These are phyloP conservation scores for Henckelia pumila DNA, from an alignment of 257 asterid species.

Conservation along the genomic window DNA sequence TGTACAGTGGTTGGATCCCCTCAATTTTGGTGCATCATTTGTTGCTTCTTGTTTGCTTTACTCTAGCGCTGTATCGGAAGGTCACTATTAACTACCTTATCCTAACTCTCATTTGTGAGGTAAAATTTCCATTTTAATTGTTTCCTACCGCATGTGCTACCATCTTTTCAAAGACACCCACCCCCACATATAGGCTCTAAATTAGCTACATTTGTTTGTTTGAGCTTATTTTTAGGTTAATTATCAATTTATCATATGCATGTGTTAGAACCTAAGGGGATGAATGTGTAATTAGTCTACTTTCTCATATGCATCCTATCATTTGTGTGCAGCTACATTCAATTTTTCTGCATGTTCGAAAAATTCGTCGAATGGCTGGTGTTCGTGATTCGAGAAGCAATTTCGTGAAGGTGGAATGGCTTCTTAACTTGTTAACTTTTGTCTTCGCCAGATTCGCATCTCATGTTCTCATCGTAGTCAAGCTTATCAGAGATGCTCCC, in stretches of 20 bases:
- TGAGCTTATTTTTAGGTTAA: not conserved
- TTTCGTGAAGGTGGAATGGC: conserved; percentile 77
- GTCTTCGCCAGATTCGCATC: conserved; percentile 53
- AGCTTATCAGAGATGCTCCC: conserved; percentile 67
- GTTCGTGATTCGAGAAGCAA: conserved; percentile 54
- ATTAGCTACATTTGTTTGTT: not conserved
- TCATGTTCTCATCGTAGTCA: conserved; percentile 70
- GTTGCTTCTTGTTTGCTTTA: conserved; percentile 81
- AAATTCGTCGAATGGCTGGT: conserved; percentile 78
- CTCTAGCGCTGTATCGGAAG: conserved; percentile 76
- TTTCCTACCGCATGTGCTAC: not conserved
- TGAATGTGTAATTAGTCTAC: not conserved
- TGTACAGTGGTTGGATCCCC: conserved; percentile 78
- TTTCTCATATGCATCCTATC: no score
- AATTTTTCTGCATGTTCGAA: conserved; percentile 59
- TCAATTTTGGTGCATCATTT: conserved; percentile 81
- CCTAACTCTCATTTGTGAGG: conserved; percentile 94
- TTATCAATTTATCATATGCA: not conserved
- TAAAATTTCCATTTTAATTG: conserved; percentile 22
- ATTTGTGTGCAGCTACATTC: conserved; percentile 60
- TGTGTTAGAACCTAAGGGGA: not conserved
- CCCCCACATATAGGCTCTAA: not conserved
- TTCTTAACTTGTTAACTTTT: conserved; percentile 64
- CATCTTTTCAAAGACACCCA: not conserved
- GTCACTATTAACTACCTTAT: conserved; percentile 89